Base-by-base conservation (phyloP, 1,284 basidiomycete species). In the Apiotrichum gamsii region DNA sequence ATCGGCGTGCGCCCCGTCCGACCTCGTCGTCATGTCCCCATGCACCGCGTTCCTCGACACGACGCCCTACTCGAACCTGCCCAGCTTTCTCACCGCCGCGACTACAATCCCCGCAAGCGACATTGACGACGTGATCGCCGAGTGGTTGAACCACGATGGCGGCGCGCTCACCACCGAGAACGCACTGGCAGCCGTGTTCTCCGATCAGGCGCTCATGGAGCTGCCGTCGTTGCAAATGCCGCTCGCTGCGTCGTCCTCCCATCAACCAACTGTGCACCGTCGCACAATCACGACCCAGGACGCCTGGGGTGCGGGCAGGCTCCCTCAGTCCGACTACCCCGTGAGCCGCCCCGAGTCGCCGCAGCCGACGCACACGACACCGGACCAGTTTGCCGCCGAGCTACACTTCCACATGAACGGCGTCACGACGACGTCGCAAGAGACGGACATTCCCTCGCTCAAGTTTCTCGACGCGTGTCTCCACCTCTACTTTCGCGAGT, bases 401-500 rank as follows among this genome's bases (percentile, higher is more conserved):
- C 37, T 51, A 16, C 8, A 28, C 25, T 6, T 28, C 11, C 25
- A n/a, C n/a, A n/a, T n/a, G n/a, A n/a, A n/a, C n/a, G n/a, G n/a
- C n/a, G n/a, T n/a, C n/a, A n/a, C n/a, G n/a, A n/a, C n/a, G n/a
- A n/a, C n/a, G n/a, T n/a, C n/a, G n/a, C n/a, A n/a, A n/a, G 40
- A 14, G 19, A 31, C n/a, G 1, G 45, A 43, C 25, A 51, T 51
- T 20, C 49, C 49, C 13, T 51, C 49, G 1, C 47, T 51, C 45
- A 46, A 51, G 32, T 51, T 51, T 14, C 45, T 51, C 8, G 49
- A 51, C 25, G 45, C 40, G n/a, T 51, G 49, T 37, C 32, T 51
- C 11, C 49, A 66, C 36, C 52, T 66, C 5, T 69, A 69, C 45
- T 67, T 69, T 38, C 60, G 62, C 33, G 57, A 63, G 21, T 69